A percentile compares a stretch with the other conserved stretches of the same genome.
These are phyloP conservation scores for Geosiphon pyriformis DNA, from an alignment of 192 early-diverging fungal genomes.

Conservation along the genomic window DNA sequence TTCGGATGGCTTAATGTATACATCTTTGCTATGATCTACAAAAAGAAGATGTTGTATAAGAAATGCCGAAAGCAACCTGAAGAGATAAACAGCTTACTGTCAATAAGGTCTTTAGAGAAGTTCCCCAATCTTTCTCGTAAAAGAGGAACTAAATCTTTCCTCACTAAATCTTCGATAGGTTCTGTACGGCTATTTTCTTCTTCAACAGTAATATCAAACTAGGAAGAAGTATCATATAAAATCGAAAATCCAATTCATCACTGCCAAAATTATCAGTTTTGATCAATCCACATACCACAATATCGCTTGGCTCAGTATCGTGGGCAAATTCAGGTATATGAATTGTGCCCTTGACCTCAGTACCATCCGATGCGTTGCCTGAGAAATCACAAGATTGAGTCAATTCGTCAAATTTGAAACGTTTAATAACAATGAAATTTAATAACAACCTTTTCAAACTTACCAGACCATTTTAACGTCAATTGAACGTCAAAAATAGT, in stretches of 20 bases:
- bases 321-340: constrained; percentile 87
- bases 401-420: too few relatives aligned
- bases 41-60: not conserved
- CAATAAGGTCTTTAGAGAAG: constrained; percentile 70
- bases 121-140: constrained; percentile 52
- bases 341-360: constrained; percentile 65
- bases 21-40: constrained; percentile 69
- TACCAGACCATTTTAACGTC: constrained; percentile 69
- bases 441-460: not conserved
- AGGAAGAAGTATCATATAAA: not conserved
- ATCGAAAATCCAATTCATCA: not conserved
- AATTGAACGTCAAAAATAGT: constrained; percentile 87
- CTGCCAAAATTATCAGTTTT: not conserved
- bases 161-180: constrained; percentile 63
- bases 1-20: constrained; percentile 65
- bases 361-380: constrained; percentile 55
- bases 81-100: constrained; percentile 37
- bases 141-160: constrained; percentile 57
- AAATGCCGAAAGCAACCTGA: not conserved
- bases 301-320: constrained; percentile 77
- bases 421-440: not conserved
- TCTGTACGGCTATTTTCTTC: constrained; percentile 44
- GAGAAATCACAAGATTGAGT: too few relatives aligned
- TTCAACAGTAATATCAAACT: constrained; percentile 68
- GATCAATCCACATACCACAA: constrained; percentile 50